Percentiles rank a stretch among this genome's conserved stretches.
Evolutionary conservation across 192 early-diverging fungal species (phyloP).

Genomic region (Endogone sp.): DNA sequence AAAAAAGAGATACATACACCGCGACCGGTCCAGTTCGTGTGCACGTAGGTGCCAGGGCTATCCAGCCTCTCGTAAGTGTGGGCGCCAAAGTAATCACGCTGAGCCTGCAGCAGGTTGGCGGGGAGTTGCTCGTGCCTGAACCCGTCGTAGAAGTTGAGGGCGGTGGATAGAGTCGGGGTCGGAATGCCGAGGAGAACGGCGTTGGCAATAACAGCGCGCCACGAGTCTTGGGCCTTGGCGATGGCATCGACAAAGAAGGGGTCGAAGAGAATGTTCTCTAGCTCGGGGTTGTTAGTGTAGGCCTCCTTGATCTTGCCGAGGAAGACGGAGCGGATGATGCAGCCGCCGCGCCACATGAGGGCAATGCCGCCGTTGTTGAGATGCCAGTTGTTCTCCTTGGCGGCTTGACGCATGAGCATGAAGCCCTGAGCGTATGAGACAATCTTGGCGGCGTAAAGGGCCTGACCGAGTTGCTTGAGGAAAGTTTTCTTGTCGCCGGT

Average conservation of each 20-base stretch:
- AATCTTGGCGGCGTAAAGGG: conserved; percentile 96
- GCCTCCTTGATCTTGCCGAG: conserved; percentile 96
- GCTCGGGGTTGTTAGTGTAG: conserved; percentile 79
- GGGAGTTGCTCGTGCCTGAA: conserved; percentile 87
- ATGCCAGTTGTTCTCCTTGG: conserved; percentile 89
- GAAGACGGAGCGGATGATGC: conserved; percentile 97
- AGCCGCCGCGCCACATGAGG: conserved; percentile 99
- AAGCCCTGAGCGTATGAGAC: conserved; percentile 99
- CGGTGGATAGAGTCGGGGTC: conserved; percentile 84
- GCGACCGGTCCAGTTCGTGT: conserved; percentile 99
- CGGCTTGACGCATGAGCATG: conserved; percentile 97
- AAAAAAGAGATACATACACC: conserved; percentile 56
- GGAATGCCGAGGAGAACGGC: conserved; percentile 84
- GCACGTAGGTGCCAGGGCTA: conserved; percentile 69
- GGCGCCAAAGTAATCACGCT: conserved; percentile 99
- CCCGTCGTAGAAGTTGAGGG: conserved; percentile 96
- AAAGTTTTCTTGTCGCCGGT: conserved; percentile 87
- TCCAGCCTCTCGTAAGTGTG: conserved; percentile 90
- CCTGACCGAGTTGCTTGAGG: conserved; percentile 85
- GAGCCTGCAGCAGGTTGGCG: conserved; percentile 96
- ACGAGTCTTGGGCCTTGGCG: conserved; percentile 76
- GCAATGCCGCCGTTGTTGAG: conserved; percentile 98
- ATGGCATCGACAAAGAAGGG: conserved; percentile 96
- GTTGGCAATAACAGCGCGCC: conserved; percentile 84
- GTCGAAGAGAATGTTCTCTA: conserved; percentile 92